These are phyloP conservation scores for Debaryomycetaceae sp. DNA, from an alignment of 1,139 yeast species.

Conservation along the genomic window DNA sequence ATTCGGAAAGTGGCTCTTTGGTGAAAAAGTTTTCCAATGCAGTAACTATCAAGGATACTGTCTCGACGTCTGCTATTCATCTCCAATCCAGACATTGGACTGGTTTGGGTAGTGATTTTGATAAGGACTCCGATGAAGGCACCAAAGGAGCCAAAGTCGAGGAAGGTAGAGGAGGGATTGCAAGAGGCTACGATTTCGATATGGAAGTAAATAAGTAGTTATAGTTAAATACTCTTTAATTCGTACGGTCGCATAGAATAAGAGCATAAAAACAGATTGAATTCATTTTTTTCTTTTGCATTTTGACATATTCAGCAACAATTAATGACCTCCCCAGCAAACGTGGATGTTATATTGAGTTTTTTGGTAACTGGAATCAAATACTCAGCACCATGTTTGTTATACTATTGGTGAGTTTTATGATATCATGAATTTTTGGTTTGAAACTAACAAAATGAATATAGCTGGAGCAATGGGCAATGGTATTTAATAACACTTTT, in stretches of 20 bases:
- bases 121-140: slow-evolving; percentile 35
- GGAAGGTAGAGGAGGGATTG: slow-evolving; percentile 82
- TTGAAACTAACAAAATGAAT: not conserved
- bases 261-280: no score
- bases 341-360: not conserved
- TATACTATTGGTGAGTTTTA: not conserved
- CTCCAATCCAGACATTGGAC: slow-evolving; percentile 79
- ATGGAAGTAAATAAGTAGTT: not conserved
- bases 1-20: slow-evolving; percentile 31
- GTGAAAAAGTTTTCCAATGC: slow-evolving; percentile 59
- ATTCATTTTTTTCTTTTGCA: no score
- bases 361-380: not conserved
- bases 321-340: not conserved
- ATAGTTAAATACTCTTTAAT: not conserved
- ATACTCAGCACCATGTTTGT: not conserved
- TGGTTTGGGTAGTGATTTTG: slow-evolving; percentile 86
- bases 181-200: slow-evolving; percentile 69
- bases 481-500: not conserved
- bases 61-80: slow-evolving; percentile 82
- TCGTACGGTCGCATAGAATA: no score
- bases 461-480: not conserved
- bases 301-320: not conserved
- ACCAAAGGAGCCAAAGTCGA: slow-evolving; percentile 70
- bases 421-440: not conserved
- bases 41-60: slow-evolving; percentile 68